Conservation (phyloP, 495 filamentous ascomycete genomes). For the Neurospora intermedia region DNA sequence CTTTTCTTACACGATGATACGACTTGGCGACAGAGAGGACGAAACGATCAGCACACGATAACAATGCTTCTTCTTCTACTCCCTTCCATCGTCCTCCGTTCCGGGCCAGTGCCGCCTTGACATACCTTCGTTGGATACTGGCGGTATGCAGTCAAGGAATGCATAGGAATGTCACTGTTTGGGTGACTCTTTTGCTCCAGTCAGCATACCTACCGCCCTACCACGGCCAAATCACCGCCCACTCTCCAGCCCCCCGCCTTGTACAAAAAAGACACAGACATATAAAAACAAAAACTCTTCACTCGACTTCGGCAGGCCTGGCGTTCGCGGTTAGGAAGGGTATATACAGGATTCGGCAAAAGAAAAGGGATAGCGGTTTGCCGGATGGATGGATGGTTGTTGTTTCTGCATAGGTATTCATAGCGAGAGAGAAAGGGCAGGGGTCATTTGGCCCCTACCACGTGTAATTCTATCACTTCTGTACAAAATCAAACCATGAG, state of each 20-base stretch:
- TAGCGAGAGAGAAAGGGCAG: neutral
- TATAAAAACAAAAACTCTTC: conserved; percentile 20
- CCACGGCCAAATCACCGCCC: neutral
- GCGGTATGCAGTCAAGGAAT: neutral
- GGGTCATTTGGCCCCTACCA: neutral
- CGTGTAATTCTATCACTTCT: neutral
- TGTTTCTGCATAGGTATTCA: neutral
- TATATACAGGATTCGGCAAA: neutral
- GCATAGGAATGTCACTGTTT: neutral
- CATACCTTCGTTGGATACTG: neutral
- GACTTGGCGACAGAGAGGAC: neutral
- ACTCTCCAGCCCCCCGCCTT: neutral
- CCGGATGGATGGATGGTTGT: neutral
- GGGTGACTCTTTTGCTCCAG: too few relatives aligned
- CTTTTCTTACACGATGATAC: neutral
- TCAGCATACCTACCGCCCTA: neutral
- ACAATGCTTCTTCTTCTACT: neutral
- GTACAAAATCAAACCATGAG: neutral
- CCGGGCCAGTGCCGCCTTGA: neutral
- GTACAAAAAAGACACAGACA: neutral
- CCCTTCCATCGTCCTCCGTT: neutral
- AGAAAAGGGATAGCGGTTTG: neutral
- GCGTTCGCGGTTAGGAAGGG: conserved; percentile 22
- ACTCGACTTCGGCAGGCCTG: conserved; percentile 38
- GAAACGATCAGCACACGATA: neutral